Evolutionary conservation across 2,329 filamentous ascomycete species (phyloP), one percentile per base, ranked within the genome.

Genomic region (Aureobasidium zeae): DNA sequence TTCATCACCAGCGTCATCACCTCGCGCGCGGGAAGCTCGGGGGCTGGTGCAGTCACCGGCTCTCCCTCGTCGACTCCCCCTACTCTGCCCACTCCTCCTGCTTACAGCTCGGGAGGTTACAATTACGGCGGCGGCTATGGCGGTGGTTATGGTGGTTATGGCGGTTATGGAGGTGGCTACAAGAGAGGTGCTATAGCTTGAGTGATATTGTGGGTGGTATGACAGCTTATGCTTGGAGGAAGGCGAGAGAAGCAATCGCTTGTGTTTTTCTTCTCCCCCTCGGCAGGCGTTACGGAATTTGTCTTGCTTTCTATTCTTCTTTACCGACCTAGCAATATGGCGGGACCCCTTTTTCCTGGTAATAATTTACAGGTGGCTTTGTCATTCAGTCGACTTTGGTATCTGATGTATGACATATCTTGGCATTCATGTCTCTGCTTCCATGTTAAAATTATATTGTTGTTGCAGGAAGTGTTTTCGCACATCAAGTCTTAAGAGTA

Each of bases 1-100:
- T 41, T 41, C 9, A 13, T 44, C 16, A 44, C 39, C 8, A 44
- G 39, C 19, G n/a, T 29, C 4, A 15, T 34, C 12, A 44, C 16
- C 5, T 42, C 38, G 6, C 17, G 21, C 10, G 28, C n/a, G 3
- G 38, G 36, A 21, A 43, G 22, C 22, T 43, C 39, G 5, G 39
- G 28, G 22, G 30, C 17, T 10, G 30, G 30, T 10, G 30, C 21
- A 5, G 22, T 43, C 17, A 43, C 39, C n/a, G 30, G 12, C 13
- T 19, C 28, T 5, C 13, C 36, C 2, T 31, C 37, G 10, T 41
- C 37, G 2, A 25, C 20, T 17, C 26, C 37, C 19, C 37, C 20
- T 6, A 17, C 28, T 13, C 21, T 34, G 7, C 39, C 39, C 12
- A 34, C 39, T 20, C n/a, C 17, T 16, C 30, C 39, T 9, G 17